Conservation (phyloP, 179 eudicot genomes). For the Spinacia oleracea region DNA sequence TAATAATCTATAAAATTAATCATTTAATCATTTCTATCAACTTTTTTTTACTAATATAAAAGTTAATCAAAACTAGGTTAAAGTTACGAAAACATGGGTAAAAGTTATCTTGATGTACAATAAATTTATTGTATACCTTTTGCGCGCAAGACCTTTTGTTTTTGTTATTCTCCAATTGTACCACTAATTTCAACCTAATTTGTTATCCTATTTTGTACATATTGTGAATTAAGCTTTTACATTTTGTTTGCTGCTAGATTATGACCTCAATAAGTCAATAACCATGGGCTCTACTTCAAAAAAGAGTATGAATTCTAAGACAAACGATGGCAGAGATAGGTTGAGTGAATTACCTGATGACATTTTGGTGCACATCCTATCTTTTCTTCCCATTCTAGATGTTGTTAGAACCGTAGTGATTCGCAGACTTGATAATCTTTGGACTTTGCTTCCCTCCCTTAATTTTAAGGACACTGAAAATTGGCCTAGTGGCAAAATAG, state of each 20-base stretch:
- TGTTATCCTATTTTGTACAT: no score
- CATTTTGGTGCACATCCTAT: conserved; percentile 19
- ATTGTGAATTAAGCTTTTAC: background rate
- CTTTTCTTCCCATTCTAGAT: conserved; percentile 17
- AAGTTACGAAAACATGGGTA: no score
- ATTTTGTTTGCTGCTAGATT: background rate
- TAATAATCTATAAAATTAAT: no score
- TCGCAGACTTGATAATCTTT: conserved; percentile 24
- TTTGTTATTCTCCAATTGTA: no score
- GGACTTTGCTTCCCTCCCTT: conserved; percentile 11
- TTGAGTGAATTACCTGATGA: conserved; percentile 29
- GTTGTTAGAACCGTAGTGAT: conserved; percentile 23
- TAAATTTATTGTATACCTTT: no score
- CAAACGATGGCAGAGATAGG: background rate
- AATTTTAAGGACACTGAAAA: background rate
- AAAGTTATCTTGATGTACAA: no score
- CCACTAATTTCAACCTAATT: no score
- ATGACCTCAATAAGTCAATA: background rate
- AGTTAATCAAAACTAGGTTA: no score
- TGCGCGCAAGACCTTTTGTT: no score
- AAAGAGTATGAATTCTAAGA: background rate
- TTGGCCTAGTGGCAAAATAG: no score
- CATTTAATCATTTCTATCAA: no score
- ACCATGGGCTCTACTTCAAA: conserved; percentile 7
- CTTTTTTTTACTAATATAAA: no score